Evolutionary conservation across 2,329 filamentous ascomycete genomes (phyloP).

Genomic region (Pyrenochaeta sp.): DNA sequence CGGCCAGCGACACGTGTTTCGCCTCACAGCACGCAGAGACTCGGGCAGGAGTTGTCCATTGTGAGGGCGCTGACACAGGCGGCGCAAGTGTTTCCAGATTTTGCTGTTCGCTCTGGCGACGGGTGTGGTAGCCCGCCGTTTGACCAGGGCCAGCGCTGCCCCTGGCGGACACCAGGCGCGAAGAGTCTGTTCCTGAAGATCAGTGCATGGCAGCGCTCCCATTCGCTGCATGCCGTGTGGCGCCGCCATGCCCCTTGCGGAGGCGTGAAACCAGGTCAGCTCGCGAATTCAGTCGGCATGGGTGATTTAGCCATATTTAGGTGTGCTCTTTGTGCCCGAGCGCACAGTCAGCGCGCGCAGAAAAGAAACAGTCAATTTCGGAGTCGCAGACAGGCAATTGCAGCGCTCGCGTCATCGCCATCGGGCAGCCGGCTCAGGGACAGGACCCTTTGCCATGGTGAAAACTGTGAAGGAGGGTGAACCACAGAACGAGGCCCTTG

Average conservation of each 20-base stretch:
- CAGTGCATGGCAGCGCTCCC: constrained; percentile 22
- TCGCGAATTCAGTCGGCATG: constrained; percentile 21
- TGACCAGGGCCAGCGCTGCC: constrained; percentile 25
- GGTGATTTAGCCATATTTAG: constrained; percentile 23
- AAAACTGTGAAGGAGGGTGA: too few relatives aligned
- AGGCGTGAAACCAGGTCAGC: constrained; percentile 35
- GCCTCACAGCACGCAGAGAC: not conserved
- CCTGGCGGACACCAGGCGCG: constrained; percentile 20
- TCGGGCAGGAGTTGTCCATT: constrained; percentile 9
- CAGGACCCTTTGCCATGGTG: constrained; percentile 1
- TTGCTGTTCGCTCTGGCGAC: too few relatives aligned
- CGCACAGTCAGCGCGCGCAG: constrained; percentile 11
- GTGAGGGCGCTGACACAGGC: constrained; percentile 12
- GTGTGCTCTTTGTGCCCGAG: constrained; percentile 16
- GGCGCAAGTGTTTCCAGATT: too few relatives aligned
- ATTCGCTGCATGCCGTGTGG: constrained; percentile 29
- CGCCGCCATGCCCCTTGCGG: constrained; percentile 31
- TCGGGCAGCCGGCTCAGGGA: constrained; percentile 1
- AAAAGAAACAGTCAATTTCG: constrained; percentile 3
- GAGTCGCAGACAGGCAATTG: not conserved
- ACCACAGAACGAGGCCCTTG: constrained; percentile 1
- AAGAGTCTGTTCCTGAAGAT: constrained; percentile 40
- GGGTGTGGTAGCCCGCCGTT: too few relatives aligned
- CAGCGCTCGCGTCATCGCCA: not conserved
- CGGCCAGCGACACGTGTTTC: constrained; percentile 20